Conservation (phyloP, 208 protist species). For the Crithidia fasciculata region DNA sequence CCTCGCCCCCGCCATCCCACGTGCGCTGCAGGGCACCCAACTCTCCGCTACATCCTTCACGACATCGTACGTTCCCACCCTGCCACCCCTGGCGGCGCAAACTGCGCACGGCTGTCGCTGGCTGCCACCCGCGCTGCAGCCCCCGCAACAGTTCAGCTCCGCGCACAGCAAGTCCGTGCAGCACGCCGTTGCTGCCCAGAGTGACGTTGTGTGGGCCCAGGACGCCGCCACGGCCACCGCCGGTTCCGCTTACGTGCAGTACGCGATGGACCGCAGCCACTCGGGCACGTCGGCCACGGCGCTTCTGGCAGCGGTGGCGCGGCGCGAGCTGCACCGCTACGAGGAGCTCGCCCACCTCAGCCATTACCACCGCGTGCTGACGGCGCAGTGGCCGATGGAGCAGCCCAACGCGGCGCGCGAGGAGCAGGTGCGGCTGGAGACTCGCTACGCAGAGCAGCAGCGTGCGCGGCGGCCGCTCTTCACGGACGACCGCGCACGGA, state of each 20-base stretch:
- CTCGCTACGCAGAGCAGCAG: slow-evolving; percentile 28
- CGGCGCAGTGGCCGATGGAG: slow-evolving; percentile 39
- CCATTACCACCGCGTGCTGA: slow-evolving; percentile 42
- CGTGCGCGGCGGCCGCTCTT: slow-evolving; percentile 8
- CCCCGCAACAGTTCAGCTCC: slow-evolving; percentile 59
- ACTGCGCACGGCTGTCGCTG: slow-evolving; percentile 49
- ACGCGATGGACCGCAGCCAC: slow-evolving; percentile 19
- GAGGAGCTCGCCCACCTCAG: slow-evolving; percentile 52
- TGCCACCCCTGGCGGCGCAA: slow-evolving; percentile 23
- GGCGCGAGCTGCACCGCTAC: slow-evolving; percentile 38
- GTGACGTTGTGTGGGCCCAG: slow-evolving; percentile 24
- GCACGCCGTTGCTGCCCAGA: slow-evolving; percentile 7
- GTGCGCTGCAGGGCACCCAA: not conserved
- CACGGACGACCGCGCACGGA: not conserved
- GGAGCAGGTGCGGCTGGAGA: slow-evolving; percentile 33
- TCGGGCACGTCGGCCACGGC: slow-evolving; percentile 9
- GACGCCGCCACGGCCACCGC: slow-evolving; percentile 7
- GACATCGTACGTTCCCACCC: slow-evolving; percentile 9
- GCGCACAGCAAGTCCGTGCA: slow-evolving; percentile 8
- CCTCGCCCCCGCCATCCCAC: slow-evolving; percentile 21
- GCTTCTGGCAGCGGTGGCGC: slow-evolving; percentile 40
- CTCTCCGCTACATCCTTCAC: not conserved
- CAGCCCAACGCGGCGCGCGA: slow-evolving; percentile 26
- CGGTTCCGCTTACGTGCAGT: slow-evolving; percentile 26
- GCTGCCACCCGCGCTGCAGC: slow-evolving; percentile 70